Evolutionary conservation across 208 protist species (phyloP).

Genomic region (Acanthamoeba royreba): DNA sequence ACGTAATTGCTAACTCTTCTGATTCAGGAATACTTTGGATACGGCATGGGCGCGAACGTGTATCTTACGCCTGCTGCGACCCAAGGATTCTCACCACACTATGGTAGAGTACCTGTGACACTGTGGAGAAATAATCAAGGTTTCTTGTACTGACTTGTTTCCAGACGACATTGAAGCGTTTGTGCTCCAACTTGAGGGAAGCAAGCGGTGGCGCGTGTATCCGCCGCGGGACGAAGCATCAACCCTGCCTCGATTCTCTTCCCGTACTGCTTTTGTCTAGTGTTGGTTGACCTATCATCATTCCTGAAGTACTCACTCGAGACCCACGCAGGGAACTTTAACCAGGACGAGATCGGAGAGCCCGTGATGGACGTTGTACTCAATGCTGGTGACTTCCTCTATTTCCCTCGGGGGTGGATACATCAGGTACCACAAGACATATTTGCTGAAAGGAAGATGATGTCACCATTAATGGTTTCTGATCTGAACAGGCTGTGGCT

Average conservation of each 20-base stretch:
- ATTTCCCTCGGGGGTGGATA: conserved; percentile 91
- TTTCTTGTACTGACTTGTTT: no score
- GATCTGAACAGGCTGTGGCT: background rate
- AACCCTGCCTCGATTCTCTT: background rate
- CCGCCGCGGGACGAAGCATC: conserved; percentile 51
- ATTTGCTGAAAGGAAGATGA: background rate
- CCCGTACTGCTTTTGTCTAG: no score
- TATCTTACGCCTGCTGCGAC: conserved; percentile 90
- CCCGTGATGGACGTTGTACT: conserved; percentile 80
- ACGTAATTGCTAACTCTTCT: background rate
- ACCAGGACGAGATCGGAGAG: conserved; percentile 80
- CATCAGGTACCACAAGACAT: conserved; percentile 82
- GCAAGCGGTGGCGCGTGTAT: conserved; percentile 91
- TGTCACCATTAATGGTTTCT: background rate
- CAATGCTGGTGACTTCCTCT: conserved; percentile 90
- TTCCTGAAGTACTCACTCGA: no score
- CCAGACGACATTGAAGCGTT: conserved; percentile 93
- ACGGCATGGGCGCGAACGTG: conserved; percentile 87
- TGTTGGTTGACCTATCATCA: no score
- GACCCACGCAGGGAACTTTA: conserved; percentile 81
- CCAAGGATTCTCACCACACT: conserved; percentile 62
- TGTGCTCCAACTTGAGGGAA: conserved; percentile 90
- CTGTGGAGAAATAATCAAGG: background rate
- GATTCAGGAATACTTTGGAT: conserved; percentile 84
- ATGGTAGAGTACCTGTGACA: conserved; percentile 33